phyloP scores from a whole-genome alignment of 306 rosid genomes.

The Trifolium subterraneum region DNA sequence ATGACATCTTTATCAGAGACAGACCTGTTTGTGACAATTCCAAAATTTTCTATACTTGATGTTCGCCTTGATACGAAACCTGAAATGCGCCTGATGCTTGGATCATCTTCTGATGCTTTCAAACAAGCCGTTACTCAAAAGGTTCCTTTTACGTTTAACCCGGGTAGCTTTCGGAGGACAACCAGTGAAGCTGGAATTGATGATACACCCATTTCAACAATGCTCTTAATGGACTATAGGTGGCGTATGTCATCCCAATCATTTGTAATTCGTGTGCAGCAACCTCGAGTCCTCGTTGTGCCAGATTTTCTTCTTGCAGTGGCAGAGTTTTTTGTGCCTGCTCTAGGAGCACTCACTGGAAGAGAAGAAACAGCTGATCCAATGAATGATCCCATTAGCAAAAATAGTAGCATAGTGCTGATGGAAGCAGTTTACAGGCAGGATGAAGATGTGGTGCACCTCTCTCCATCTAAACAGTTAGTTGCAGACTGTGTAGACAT shows the following conservation, averaged over 20 bases:
- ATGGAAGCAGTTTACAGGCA: conserved; percentile 74
- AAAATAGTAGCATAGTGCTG: conserved; percentile 65
- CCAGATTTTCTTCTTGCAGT: conserved; percentile 98
- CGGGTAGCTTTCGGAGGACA: conserved; percentile 55
- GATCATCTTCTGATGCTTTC: conserved; percentile 79
- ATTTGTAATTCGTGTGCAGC: conserved; percentile 88
- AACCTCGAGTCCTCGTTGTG: conserved; percentile 94
- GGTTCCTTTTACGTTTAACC: conserved; percentile 57
- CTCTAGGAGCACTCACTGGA: conserved; percentile 87
- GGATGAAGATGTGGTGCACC: conserved; percentile 78
- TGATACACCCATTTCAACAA: conserved; percentile 78
- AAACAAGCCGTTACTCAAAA: conserved; percentile 71
- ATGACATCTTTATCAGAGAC: conserved; percentile 90
- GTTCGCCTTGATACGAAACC: conserved; percentile 87
- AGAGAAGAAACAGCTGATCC: conserved; percentile 92
- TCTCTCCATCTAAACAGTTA: conserved; percentile 81
- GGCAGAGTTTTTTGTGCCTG: conserved; percentile 94
- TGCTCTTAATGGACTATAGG: conserved; percentile 94
- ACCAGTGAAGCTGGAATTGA: conserved; percentile 51
- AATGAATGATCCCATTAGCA: conserved; percentile 79
- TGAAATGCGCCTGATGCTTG: conserved; percentile 99
- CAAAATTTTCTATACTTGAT: conserved; percentile 83
- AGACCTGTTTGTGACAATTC: conserved; percentile 89
- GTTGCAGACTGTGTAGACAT: conserved; percentile 75
- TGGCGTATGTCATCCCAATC: conserved; percentile 83